Conservation (phyloP, 108 stramenopile species). For the Nannochloropsis gaditana region DNA sequence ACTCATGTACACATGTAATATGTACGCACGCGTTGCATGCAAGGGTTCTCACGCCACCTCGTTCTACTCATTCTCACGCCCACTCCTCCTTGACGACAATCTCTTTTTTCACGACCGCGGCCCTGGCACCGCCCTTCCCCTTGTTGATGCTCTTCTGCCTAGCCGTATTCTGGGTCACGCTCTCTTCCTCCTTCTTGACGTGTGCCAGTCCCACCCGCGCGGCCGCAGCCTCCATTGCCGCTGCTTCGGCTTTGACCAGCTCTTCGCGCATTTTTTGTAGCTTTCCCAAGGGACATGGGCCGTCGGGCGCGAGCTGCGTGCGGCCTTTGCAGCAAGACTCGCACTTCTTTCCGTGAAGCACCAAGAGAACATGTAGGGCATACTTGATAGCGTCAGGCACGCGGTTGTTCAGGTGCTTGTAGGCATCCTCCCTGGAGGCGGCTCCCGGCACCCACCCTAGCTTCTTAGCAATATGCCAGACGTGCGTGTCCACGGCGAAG, state of each 20-base stretch:
- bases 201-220: too few relatives aligned
- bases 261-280: not conserved
- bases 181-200: too few relatives aligned
- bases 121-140: too few relatives aligned
- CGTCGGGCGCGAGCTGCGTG: not conserved
- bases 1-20: too few relatives aligned
- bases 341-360: slow-evolving; percentile 66
- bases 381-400: slow-evolving; percentile 61
- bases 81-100: too few relatives aligned
- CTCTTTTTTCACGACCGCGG: too few relatives aligned
- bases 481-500: slow-evolving; percentile 74
- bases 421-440: slow-evolving; percentile 58
- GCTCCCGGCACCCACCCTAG: slow-evolving; percentile 57
- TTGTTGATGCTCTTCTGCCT: too few relatives aligned
- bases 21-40: too few relatives aligned
- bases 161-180: too few relatives aligned
- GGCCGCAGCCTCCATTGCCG: not conserved
- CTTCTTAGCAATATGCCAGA: slow-evolving; percentile 61
- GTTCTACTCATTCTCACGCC: too few relatives aligned
- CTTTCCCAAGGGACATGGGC: not conserved
- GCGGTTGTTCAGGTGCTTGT: slow-evolving; percentile 60
- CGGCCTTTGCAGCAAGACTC: slow-evolving; percentile 19
- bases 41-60: too few relatives aligned
- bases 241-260: not conserved
- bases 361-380: slow-evolving; percentile 66